Conservation (phyloP, 352 stramenopile species). For the Globisporangium rhizosaccharum region DNA sequence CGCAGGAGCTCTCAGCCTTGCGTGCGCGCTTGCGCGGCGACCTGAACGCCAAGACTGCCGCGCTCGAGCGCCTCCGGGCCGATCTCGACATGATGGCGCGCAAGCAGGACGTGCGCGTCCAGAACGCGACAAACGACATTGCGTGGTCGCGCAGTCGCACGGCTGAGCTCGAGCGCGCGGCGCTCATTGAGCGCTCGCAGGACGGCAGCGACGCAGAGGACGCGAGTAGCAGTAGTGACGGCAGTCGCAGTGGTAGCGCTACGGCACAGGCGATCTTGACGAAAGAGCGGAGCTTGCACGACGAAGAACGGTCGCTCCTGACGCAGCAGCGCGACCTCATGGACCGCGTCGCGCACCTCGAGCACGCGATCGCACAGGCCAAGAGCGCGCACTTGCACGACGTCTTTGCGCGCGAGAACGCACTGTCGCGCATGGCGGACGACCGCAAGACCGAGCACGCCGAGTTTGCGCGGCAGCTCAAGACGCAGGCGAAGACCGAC, state of each 20-base stretch:
- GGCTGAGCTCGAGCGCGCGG: conserved; percentile 36
- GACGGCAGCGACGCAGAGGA: conserved; percentile 24
- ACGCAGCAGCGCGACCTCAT: conserved; percentile 53
- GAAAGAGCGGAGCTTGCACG: conserved; percentile 44
- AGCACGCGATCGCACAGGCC: conserved; percentile 48
- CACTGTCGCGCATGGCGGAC: conserved; percentile 27
- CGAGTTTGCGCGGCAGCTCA: conserved; percentile 45
- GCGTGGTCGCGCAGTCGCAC: conserved; percentile 44
- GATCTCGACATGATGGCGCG: conserved; percentile 51
- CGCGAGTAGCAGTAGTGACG: too few relatives aligned
- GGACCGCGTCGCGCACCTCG: conserved; percentile 48
- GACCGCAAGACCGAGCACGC: conserved; percentile 35
- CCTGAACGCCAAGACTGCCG: conserved; percentile 38
- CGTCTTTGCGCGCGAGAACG: conserved; percentile 42
- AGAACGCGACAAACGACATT: conserved; percentile 46
- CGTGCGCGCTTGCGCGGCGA: conserved; percentile 35
- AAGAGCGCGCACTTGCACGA: conserved; percentile 57
- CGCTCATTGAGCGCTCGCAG: conserved; percentile 21
- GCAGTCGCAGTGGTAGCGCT: conserved; percentile 8
- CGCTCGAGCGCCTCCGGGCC: conserved; percentile 33
- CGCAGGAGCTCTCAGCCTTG: conserved; percentile 48
- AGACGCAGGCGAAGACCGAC: conserved; percentile 52
- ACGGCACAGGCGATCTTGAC: conserved; percentile 19
- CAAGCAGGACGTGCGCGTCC: conserved; percentile 53
- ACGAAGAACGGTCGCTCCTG: conserved; percentile 50